Evolutionary conservation across 2,329 filamentous ascomycete species (phyloP).

Genomic region (Penicillium hesseltinei): DNA sequence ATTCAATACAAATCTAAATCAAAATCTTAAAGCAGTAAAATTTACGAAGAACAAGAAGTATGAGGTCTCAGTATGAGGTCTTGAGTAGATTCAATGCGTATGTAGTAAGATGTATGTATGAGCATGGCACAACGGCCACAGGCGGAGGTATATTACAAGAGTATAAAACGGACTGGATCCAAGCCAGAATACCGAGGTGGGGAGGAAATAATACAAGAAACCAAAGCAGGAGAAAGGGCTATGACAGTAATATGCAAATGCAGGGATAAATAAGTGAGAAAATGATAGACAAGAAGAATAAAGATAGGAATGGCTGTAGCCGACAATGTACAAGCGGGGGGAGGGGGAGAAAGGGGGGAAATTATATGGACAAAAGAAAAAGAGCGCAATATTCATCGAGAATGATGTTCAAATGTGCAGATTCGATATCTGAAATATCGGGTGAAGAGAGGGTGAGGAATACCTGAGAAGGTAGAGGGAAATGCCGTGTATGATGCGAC

Average conservation of each 20-base stretch:
- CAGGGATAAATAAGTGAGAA: conserved; percentile 4
- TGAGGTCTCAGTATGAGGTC: neutral
- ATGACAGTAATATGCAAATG: conserved; percentile 13
- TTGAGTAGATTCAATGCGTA: conserved; percentile 1
- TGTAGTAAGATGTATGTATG: conserved; percentile 23
- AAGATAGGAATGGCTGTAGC: conserved; percentile 13
- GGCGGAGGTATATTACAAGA: conserved; percentile 36
- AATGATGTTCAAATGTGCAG: conserved; percentile 11
- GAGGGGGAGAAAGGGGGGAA: neutral
- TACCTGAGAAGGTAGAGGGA: conserved; percentile 11
- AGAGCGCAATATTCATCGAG: conserved; percentile 21
- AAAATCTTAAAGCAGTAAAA: neutral
- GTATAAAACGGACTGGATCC: conserved; percentile 23
- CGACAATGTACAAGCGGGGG: conserved; percentile 26
- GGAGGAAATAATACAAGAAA: conserved; percentile 24
- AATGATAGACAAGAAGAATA: conserved; percentile 14
- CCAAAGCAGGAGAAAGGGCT: neutral
- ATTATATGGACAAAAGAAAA: conserved; percentile 25
- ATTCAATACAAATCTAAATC: no score
- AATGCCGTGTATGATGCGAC: conserved; percentile 31
- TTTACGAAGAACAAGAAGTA: neutral
- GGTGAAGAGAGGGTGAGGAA: conserved; percentile 10
- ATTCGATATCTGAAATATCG: conserved; percentile 7
- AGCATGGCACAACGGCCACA: conserved; percentile 18
- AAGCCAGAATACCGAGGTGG: conserved; percentile 20